phyloP scores from a whole-genome alignment of 2,329 filamentous ascomycete species.

The Neonectria punicea region DNA sequence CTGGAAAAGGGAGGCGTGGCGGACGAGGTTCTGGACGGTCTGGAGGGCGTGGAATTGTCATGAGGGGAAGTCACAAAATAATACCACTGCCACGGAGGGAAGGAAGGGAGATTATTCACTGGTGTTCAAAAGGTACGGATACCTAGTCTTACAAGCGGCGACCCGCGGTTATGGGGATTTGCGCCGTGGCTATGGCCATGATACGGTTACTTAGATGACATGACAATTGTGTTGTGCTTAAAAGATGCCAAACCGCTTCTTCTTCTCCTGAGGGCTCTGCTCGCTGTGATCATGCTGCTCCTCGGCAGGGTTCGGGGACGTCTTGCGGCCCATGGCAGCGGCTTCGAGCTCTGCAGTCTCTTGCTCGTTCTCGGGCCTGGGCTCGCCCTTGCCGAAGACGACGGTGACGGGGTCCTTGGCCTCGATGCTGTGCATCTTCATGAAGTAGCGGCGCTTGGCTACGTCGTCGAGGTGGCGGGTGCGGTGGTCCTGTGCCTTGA shows the following conservation, averaged over 20 bases:
- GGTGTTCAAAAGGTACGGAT: conserved; percentile 25
- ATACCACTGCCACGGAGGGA: conserved; percentile 6
- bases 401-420: conserved; percentile 65
- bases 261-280: conserved; percentile 54
- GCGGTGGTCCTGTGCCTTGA: conserved; percentile 76
- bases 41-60: conserved; percentile 79
- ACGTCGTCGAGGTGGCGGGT: conserved; percentile 84
- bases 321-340: conserved; percentile 49
- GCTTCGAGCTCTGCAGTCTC: conserved; percentile 43
- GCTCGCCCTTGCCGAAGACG: conserved; percentile 52
- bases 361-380: conserved; percentile 48
- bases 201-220: conserved; percentile 5
- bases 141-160: conserved; percentile 35
- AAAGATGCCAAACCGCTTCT: conserved; percentile 90
- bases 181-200: conserved; percentile 30
- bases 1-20: conserved; percentile 82
- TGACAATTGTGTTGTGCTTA: conserved; percentile 48
- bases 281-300: conserved; percentile 40
- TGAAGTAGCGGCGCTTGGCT: conserved; percentile 85
- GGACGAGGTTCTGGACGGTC: conserved; percentile 83
- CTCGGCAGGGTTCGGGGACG: conserved; percentile 40
- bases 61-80: conserved; percentile 43
- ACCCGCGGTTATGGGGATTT: conserved; percentile 20
- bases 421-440: conserved; percentile 86
- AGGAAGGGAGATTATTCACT: conserved; percentile 15